These are phyloP conservation scores for Trichoderma sp. DNA, from an alignment of 2,329 filamentous ascomycete genomes.

Conservation along the genomic window DNA sequence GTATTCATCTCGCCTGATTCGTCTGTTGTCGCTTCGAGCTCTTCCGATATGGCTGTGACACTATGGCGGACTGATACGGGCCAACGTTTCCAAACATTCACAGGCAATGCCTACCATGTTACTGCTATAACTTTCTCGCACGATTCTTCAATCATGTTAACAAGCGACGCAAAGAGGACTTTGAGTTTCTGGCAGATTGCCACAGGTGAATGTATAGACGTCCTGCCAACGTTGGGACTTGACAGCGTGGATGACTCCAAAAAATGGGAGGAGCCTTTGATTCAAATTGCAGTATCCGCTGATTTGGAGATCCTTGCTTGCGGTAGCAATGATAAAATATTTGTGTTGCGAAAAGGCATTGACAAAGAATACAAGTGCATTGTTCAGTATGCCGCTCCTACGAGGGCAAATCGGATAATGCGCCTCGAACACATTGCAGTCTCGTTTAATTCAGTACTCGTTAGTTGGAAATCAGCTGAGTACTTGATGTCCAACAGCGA, in stretches of 20 bases:
- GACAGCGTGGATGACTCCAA: too few relatives aligned
- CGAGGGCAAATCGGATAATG: too few relatives aligned
- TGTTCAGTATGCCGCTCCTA: neutral
- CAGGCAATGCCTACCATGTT: neutral
- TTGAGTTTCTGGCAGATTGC: neutral
- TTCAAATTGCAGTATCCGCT: neutral
- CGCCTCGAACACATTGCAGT: neutral
- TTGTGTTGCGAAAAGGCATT: neutral
- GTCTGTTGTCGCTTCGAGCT: neutral
- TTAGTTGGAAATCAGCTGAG: neutral
- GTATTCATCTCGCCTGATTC: neutral
- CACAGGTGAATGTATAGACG: neutral
- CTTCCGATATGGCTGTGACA: neutral
- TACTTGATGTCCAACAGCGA: too few relatives aligned
- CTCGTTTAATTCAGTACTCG: neutral
- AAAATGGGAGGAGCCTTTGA: too few relatives aligned
- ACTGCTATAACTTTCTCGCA: neutral
- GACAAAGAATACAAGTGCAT: neutral
- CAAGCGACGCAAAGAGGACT: neutral
- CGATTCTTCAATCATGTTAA: neutral
- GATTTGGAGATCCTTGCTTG: neutral
- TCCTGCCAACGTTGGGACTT: neutral
- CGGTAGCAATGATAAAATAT: fast-evolving
- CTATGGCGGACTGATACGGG: neutral
- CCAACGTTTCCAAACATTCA: neutral